A percentile compares a stretch with the other conserved stretches of the same genome.
phyloP scores from a whole-genome alignment of 2,329 filamentous ascomycete species.

The Aureobasidium sp. region DNA sequence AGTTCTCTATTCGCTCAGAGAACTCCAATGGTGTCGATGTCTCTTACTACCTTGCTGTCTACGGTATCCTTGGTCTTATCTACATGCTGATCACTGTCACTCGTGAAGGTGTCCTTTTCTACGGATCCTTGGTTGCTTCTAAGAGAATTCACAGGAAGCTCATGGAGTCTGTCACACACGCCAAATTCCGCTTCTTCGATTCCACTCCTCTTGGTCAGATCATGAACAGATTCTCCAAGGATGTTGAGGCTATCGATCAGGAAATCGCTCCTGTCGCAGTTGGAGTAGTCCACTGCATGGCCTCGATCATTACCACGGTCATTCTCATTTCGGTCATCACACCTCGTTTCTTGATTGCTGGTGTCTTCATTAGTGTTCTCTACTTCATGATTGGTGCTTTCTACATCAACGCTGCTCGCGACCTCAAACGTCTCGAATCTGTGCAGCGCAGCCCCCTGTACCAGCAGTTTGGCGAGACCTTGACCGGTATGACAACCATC shows the following conservation, averaged over 20 bases:
- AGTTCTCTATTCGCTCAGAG: conserved; percentile 15
- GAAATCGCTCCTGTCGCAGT: conserved; percentile 92
- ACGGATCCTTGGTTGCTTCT: conserved; percentile 83
- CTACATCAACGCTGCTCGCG: conserved; percentile 87
- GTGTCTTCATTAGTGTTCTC: conserved; percentile 71
- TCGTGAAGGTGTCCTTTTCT: conserved; percentile 84
- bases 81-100: conserved; percentile 77
- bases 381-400: conserved; percentile 81
- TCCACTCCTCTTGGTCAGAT: conserved; percentile 90
- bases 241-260: conserved; percentile 89
- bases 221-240: conserved; percentile 98
- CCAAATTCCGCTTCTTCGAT: conserved; percentile 97
- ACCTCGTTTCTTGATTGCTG: conserved; percentile 82
- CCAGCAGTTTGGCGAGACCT: conserved; percentile 94
- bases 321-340: conserved; percentile 82
- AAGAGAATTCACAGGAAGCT: conserved; percentile 73
- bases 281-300: conserved; percentile 59
- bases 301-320: conserved; percentile 74
- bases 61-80: conserved; percentile 69
- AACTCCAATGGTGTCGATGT: conserved; percentile 59
- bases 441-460: conserved; percentile 91
- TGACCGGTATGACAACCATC: conserved; percentile 92
- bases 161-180: conserved; percentile 72
- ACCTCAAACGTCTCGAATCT: conserved; percentile 90
- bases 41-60: conserved; percentile 74